phyloP scores from a whole-genome alignment of 805 yeast genomes.

The Candida patagonica region DNA sequence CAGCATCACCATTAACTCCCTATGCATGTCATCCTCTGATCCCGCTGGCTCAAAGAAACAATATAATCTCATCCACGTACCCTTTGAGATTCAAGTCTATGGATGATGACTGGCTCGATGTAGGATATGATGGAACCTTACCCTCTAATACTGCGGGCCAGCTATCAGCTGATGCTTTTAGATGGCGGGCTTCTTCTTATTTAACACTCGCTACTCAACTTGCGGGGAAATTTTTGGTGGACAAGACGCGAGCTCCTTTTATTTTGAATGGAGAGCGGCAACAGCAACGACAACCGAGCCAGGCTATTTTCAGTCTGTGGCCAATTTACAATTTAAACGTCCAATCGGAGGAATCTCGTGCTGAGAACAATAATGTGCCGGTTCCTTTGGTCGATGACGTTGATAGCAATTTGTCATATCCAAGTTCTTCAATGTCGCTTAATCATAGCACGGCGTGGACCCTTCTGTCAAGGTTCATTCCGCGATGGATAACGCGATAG shows the following conservation, averaged over 20 bases:
- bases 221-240: constrained; percentile 13
- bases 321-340: constrained; percentile 3
- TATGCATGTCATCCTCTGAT: constrained; percentile 14
- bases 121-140: constrained; percentile 4
- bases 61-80: constrained; percentile 10
- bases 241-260: constrained; percentile 6
- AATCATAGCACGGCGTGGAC: too few relatives aligned
- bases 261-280: background rate
- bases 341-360: too few relatives aligned
- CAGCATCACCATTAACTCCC: constrained; percentile 5
- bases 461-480: too few relatives aligned
- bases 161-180: background rate
- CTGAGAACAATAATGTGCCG: too few relatives aligned
- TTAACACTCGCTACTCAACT: constrained; percentile 14
- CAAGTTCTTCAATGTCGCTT: too few relatives aligned
- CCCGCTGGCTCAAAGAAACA: constrained; percentile 13
- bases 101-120: constrained; percentile 21
- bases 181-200: constrained; percentile 3
- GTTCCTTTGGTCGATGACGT: too few relatives aligned
- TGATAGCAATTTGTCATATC: too few relatives aligned
- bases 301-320: constrained; percentile 1
- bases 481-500: too few relatives aligned
- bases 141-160: background rate
- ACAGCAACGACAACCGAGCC: background rate
- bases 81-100: constrained; percentile 14